These are phyloP conservation scores for Populus tremula DNA, from an alignment of 345 rosid genomes.

Conservation along the genomic window DNA sequence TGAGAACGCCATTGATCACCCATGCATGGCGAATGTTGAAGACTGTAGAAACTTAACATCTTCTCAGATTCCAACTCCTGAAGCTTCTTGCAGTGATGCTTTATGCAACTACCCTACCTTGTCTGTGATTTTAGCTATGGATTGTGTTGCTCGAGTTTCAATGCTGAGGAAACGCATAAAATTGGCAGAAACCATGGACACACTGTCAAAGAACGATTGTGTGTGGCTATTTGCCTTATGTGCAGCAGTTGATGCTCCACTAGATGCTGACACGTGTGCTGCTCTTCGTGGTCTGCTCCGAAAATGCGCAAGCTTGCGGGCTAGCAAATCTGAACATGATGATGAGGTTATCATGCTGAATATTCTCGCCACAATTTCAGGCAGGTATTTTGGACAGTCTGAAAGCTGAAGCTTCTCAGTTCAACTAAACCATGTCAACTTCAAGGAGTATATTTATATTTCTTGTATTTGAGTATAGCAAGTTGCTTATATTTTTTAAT, in stretches of 20 bases:
- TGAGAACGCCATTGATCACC: background rate
- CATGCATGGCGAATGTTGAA: background rate
- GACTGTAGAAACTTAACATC: slow-evolving; percentile 3
- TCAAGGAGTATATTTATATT: too few species aligned
- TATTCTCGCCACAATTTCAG: slow-evolving; percentile 70
- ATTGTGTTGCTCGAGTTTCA: slow-evolving; percentile 61
- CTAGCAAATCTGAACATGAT: slow-evolving; percentile 53
- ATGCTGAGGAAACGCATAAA: slow-evolving; percentile 60
- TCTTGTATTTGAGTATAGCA: background rate
- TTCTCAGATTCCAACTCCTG: slow-evolving; percentile 6
- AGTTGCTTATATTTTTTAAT: too few species aligned
- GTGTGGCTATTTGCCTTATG: slow-evolving; percentile 75
- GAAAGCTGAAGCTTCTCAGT: slow-evolving; percentile 24
- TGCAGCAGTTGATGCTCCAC: slow-evolving; percentile 71
- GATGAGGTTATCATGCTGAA: slow-evolving; percentile 74
- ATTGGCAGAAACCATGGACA: slow-evolving; percentile 38
- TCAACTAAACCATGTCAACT: background rate
- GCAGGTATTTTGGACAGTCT: slow-evolving; percentile 75
- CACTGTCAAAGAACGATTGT: slow-evolving; percentile 46
- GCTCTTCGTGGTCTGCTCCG: slow-evolving; percentile 62
- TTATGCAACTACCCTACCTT: slow-evolving; percentile 35
- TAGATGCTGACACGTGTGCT: slow-evolving; percentile 67
- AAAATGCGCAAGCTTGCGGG: slow-evolving; percentile 73
- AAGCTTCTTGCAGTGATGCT: slow-evolving; percentile 17
- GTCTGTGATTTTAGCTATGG: slow-evolving; percentile 57